These are phyloP conservation scores for Kwoniella sp. DNA, from an alignment of 768 basidiomycete species.

Conservation along the genomic window DNA sequence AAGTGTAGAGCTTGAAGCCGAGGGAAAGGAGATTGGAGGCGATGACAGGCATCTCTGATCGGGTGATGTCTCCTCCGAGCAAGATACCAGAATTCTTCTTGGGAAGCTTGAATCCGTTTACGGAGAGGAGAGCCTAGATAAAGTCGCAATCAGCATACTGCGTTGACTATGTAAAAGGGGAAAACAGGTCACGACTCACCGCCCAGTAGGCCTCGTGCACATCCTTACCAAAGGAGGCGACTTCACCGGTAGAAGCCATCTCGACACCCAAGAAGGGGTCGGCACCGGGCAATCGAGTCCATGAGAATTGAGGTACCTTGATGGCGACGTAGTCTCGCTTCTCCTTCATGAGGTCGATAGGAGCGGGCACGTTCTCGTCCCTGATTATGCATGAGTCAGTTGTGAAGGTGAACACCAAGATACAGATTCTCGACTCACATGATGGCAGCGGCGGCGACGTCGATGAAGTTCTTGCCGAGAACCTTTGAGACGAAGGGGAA, in stretches of 20 bases:
- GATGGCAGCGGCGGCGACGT: conserved; percentile 65
- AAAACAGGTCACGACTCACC: conserved; percentile 38
- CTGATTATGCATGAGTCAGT: conserved; percentile 60
- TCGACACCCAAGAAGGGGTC: conserved; percentile 97
- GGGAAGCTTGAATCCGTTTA: conserved; percentile 93
- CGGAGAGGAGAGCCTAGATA: conserved; percentile 70
- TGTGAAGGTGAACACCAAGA: neutral
- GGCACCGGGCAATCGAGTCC: conserved; percentile 93
- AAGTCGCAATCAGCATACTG: neutral
- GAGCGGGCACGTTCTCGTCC: conserved; percentile 76
- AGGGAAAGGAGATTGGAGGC: conserved; percentile 78
- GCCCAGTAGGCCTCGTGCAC: conserved; percentile 76
- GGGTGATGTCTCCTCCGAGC: conserved; percentile 83
- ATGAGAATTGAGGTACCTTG: conserved; percentile 97
- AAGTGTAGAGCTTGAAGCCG: conserved; percentile 86
- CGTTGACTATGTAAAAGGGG: neutral
- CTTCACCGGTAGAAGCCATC: conserved; percentile 98
- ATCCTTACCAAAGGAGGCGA: conserved; percentile 91
- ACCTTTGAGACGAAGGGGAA: conserved; percentile 99
- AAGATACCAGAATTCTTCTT: conserved; percentile 81
- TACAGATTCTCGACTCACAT: conserved; percentile 25
- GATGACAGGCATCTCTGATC: conserved; percentile 82
- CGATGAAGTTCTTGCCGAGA: conserved; percentile 94
- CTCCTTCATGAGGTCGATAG: conserved; percentile 87
- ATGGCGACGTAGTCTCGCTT: conserved; percentile 88